Base-by-base conservation (phyloP, 345 rosid species). In the Salix suchowensis region DNA sequence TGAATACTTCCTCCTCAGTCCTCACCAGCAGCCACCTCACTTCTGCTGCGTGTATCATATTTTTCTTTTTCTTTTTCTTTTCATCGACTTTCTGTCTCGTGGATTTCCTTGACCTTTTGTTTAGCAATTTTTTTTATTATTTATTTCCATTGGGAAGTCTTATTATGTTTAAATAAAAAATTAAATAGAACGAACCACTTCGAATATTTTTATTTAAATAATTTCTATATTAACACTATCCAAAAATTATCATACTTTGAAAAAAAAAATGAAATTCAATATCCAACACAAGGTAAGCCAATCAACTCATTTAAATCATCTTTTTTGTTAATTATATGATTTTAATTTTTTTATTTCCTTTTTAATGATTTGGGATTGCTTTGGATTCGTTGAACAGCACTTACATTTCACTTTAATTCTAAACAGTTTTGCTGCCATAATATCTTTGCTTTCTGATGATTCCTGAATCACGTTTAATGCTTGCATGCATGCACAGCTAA, bases 1-100 rank as follows among this genome's bases (percentile, higher is more conserved):
- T 69, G 79, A 28, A 52, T 75, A 79, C 84, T 80, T 79, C 83
- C 79, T 32, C 76, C 54, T 74, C 78, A 12, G 76, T 32, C 76
- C 54, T 74, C 78, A 12, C 78, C 78, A 44, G 77, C 76, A 62
- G 73, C 84, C 75, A 37, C 74, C 79, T 34, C 50, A 40, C 7
- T 67, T 36, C 37, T 4, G 70, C 37, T 4, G 70, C 23, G 76
- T 34, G 65, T n/a, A n/a, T 18, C 55, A 2, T 37, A 12, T 77
- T 64, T 52, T 60, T 55, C 13, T 68, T 28, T 30, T 40, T 40
- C 13, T 10, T 40, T 21, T 15, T 16, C 18, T 40, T 10, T 7
- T 26, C 9, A 30, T 16, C 50, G 13, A 28, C 24, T n/a, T n/a
- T n/a, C 4, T 18, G 14, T 40, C 1, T 23, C 19, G 2, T 68